Conservation (phyloP, 495 filamentous ascomycete species). For the Aspergillus egyptiacus region DNA sequence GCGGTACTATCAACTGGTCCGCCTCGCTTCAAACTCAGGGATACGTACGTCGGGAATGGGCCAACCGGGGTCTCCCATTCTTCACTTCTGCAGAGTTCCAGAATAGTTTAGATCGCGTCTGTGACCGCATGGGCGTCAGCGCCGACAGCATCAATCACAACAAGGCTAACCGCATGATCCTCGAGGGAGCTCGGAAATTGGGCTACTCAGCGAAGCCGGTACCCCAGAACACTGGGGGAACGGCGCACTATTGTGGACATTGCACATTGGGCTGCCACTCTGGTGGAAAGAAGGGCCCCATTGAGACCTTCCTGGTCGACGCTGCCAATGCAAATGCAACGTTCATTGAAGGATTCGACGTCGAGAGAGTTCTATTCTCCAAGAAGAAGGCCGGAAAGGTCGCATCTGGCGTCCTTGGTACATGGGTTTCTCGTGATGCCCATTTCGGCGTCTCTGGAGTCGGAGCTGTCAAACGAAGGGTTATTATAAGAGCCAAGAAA, state of each 20-base stretch:
- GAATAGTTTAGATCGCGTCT: conserved; percentile 64
- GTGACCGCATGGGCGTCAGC: conserved; percentile 73
- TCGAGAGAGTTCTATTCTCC: conserved; percentile 62
- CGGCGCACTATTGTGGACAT: conserved; percentile 69
- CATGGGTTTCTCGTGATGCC: conserved; percentile 65
- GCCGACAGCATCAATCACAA: conserved; percentile 64
- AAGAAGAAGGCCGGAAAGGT: conserved; percentile 46
- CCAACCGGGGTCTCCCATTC: conserved; percentile 61
- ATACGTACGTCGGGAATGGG: conserved; percentile 80
- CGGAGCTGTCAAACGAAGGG: conserved; percentile 44
- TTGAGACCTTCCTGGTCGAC: conserved; percentile 69
- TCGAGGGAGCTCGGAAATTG: conserved; percentile 70
- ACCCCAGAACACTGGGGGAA: conserved; percentile 71
- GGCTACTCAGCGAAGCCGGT: conserved; percentile 65
- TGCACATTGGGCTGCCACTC: conserved; percentile 72
- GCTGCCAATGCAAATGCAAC: conserved; percentile 66
- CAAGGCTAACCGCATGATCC: conserved; percentile 55
- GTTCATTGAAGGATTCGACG: conserved; percentile 75
- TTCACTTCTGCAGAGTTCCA: conserved; percentile 76
- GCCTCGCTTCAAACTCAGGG: conserved; percentile 76
- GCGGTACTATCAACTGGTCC: conserved; percentile 84
- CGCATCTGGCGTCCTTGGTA: conserved; percentile 62
- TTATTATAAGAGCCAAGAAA: conserved; percentile 73
- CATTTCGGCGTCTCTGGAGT: conserved; percentile 49
- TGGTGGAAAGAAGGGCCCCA: conserved; percentile 71